These are phyloP conservation scores for Tuber magnatum DNA, from an alignment of 495 filamentous ascomycete species.

Conservation along the genomic window DNA sequence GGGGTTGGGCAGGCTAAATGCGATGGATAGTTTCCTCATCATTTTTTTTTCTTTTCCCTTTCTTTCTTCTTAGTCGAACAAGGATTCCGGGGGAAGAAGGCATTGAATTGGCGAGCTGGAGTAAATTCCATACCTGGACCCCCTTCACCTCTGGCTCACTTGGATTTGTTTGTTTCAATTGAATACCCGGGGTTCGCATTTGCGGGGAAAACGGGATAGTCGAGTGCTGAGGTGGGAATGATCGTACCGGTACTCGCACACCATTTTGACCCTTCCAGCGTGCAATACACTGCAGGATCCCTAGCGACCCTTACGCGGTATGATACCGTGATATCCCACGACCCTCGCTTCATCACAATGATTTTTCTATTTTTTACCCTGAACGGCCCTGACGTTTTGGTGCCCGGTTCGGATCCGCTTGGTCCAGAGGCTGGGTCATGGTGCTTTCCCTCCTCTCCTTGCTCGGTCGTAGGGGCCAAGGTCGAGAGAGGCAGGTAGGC, in stretches of 20 bases:
- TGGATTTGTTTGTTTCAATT: background rate
- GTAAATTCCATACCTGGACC: slow-evolving; percentile 6
- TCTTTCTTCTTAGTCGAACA: slow-evolving; percentile 10
- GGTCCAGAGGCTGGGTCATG: background rate
- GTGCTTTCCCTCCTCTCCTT: slow-evolving; percentile 7
- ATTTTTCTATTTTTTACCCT: background rate
- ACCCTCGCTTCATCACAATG: background rate
- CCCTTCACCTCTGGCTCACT: background rate
- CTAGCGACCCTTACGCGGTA: background rate
- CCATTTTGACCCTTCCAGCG: background rate
- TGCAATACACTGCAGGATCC: background rate
- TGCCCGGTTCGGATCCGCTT: background rate
- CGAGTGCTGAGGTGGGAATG: background rate
- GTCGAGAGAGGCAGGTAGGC: background rate
- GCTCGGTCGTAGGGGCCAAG: slow-evolving; percentile 17
- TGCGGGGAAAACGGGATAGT: slow-evolving; percentile 15
- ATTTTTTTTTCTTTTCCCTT: slow-evolving; percentile 9
- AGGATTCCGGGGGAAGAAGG: slow-evolving; percentile 2
- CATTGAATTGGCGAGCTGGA: slow-evolving; percentile 20
- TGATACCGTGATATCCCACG: background rate
- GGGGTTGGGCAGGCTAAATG: background rate
- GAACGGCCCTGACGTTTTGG: background rate
- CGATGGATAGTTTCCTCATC: slow-evolving; percentile 27
- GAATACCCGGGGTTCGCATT: slow-evolving; percentile 28
- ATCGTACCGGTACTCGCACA: too few species aligned